Conservation (phyloP, 306 rosid species). For the Lathyrus sativus region DNA sequence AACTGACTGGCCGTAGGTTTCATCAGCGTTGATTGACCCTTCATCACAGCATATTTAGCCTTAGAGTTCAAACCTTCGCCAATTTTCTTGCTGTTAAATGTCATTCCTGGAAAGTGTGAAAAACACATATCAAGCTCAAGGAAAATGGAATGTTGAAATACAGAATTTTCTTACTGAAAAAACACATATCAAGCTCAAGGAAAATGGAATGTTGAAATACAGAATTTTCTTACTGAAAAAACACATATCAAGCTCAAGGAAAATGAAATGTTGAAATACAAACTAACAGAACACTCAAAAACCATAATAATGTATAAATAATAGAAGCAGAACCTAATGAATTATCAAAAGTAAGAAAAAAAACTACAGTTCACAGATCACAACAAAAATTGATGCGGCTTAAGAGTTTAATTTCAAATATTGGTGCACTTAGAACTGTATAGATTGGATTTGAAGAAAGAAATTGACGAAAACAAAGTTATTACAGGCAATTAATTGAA, state of each 20-base stretch:
- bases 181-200: too few species aligned
- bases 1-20: conserved; percentile 94
- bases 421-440: too few species aligned
- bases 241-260: too few species aligned
- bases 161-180: background rate
- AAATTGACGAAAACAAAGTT: too few species aligned
- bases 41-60: conserved; percentile 45
- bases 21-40: conserved; percentile 86
- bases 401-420: too few species aligned
- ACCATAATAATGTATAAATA: too few species aligned
- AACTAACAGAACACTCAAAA: too few species aligned
- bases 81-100: conserved; percentile 47
- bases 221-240: background rate
- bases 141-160: background rate
- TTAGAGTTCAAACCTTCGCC: conserved; percentile 41
- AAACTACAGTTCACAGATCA: background rate
- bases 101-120: conserved; percentile 51
- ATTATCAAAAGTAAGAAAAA: background rate
- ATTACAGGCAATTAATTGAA: background rate
- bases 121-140: conserved; percentile 33
- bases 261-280: too few species aligned
- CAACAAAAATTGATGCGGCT: background rate
- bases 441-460: too few species aligned
- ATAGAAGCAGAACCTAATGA: conserved; percentile 9
- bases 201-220: background rate